Evolutionary conservation across 345 rosid species (phyloP), one percentile per base, ranked within the genome.

Genomic region (Eucalyptus guilfoylei): DNA sequence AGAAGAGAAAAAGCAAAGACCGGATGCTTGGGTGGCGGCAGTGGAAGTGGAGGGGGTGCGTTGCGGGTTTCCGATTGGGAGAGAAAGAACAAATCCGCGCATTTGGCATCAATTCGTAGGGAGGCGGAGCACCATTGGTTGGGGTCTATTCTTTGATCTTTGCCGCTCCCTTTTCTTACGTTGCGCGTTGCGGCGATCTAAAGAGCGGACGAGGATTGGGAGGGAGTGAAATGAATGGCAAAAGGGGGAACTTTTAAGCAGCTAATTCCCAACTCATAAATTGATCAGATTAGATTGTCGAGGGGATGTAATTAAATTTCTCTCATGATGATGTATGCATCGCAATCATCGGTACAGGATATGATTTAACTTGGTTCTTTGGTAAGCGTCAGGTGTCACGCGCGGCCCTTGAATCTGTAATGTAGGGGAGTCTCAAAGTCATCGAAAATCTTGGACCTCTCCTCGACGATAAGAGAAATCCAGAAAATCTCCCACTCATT

Each of bases 401-500:
- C 15, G 3, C 40, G 3, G 62, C 81, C 47, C 44, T 76, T 21
- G 85, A 3, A 14, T 76, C 4, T 21, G 28, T 76, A 8, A 8
- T 9, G 10, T 8, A 21, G 7, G 85, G 30, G 47, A 76, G 47
- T 40, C 47, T 76, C 30, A 11, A 2, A 76, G 85, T 76, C 85
- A 92, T 89, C 91, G 93, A 91, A 86, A 88, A 89, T 92, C 93
- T 91, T 89, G 89, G 92, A 89, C 99, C 99, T 92, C 96, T 83
- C 91, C 91, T 93, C 93, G 88, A 85, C 91, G 97, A 96, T 96
- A 95, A 96, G 96, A 91, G 90, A 80, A 89, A 91, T 90, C 49
- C 88, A 69, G 83, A 76, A 76, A 40, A 76, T 76, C 83, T n/a
- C 89, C 93, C 94, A 91, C 88, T 90, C 93, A 45, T 88, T 90